phyloP scores from a whole-genome alignment of 441 rosid genomes.

The California macrophylla region DNA sequence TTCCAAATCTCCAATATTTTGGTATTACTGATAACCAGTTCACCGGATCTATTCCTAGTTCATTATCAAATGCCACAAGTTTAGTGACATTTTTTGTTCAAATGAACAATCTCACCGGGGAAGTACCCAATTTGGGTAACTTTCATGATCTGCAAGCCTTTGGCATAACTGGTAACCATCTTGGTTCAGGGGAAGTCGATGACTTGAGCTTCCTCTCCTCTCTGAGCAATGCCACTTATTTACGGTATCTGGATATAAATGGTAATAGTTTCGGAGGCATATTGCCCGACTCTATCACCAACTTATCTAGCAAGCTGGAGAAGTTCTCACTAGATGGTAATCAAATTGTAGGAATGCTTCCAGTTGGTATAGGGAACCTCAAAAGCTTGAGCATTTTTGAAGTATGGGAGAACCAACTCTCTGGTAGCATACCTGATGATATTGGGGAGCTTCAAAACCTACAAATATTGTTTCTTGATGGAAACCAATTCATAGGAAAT shows the following conservation, averaged over 20 bases:
- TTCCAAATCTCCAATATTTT: slow-evolving; percentile 12
- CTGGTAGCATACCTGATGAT: slow-evolving; percentile 7
- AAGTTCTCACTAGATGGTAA: not conserved
- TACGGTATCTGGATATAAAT: not conserved
- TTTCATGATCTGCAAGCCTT: slow-evolving; percentile 5
- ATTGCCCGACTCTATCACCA: slow-evolving; percentile 18
- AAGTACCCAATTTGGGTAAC: not conserved
- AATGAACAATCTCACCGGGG: slow-evolving; percentile 5
- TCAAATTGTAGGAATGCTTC: slow-evolving; percentile 12
- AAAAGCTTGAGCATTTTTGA: not conserved
- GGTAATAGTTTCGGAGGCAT: slow-evolving; percentile 14
- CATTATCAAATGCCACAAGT: slow-evolving; percentile 22
- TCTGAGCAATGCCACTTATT: slow-evolving; percentile 14
- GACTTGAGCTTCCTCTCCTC: slow-evolving; percentile 21
- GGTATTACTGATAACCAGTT: not conserved
- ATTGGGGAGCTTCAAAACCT: slow-evolving; percentile 11
- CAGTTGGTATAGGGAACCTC: slow-evolving; percentile 7
- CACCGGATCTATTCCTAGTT: slow-evolving; percentile 18
- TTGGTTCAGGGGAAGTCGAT: slow-evolving; percentile 16
- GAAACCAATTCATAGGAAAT: slow-evolving; percentile 13
- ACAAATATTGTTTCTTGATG: not conserved
- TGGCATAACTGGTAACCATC: not conserved
- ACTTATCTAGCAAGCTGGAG: slow-evolving; percentile 11
- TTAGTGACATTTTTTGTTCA: not conserved
- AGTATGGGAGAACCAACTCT: not conserved